Evolutionary conservation across 106 monocot genomes (phyloP), one percentile per base, ranked within the genome.

Genomic region (Posidonia australis): DNA sequence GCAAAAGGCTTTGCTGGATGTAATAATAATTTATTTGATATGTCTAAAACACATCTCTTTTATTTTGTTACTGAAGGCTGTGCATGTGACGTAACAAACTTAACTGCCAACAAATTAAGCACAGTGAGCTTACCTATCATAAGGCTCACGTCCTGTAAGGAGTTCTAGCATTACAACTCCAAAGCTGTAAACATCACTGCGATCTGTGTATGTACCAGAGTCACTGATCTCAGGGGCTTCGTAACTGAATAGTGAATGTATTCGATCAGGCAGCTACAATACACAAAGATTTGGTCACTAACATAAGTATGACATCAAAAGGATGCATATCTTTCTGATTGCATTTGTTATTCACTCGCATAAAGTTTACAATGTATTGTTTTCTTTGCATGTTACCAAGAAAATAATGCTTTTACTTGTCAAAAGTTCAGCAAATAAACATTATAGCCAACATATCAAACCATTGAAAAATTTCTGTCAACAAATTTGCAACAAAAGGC

Each of bases 91-190:
- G 21, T 24, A 24, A 5, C 19, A 54, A 22, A 9, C 1, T 22
- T 2, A 21, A n/a, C 23, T 14, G 12, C 54, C 11, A 25, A 55
- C 2, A 25, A 55, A 55, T 54, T 19, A 45, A 19, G 11, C 20
- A n/a, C 5, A 24, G n/a, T 72, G 65, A 64, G 23, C 31, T 51
- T 54, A 85, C 98, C 85, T 85, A 48, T 99, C 98, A 79, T 83
- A 88, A 25, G 98, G 91, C 72, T 85, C 74, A 9, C 98, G 98
- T 21, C 87, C 90, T 6, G 91, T 88, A 20, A 99, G 85, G 54
- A 99, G 88, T 43, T 99, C 98, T 68, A 99, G 70, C 98, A 99
- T 91, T 62, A 99, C 83, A 51, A 99, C 91, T 49, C 98, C 98
- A 76, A 99, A 99, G 74, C 98, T 99, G 62, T 91, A 99, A 73